Evolutionary conservation across 2,329 filamentous ascomycete species (phyloP).

Genomic region (Ceratocystis alfenasii): DNA sequence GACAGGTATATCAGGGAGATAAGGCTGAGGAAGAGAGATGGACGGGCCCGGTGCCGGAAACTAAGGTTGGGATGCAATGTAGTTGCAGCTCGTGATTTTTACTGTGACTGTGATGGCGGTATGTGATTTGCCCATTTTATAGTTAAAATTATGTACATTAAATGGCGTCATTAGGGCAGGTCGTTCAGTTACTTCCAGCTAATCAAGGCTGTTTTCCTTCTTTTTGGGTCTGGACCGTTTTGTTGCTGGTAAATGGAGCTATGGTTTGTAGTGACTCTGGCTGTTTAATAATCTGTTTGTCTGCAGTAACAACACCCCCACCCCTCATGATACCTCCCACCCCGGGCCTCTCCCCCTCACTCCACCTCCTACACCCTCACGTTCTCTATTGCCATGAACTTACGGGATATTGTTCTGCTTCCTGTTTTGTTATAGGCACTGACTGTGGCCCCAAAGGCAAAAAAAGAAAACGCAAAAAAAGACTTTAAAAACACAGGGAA

Average conservation of each 20-base stretch:
- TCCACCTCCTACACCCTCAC: neutral
- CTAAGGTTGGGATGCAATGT: conserved; percentile 75
- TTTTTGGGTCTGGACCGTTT: neutral
- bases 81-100: conserved; percentile 72
- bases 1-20: conserved; percentile 44
- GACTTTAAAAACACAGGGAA: neutral
- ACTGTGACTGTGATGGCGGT: neutral
- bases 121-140: too few species aligned
- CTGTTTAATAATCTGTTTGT: conserved; percentile 15
- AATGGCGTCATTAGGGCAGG: neutral
- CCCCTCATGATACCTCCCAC: neutral
- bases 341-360: neutral
- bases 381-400: neutral
- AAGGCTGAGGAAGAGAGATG: conserved; percentile 67
- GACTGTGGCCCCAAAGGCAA: conserved; percentile 6
- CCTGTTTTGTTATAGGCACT: conserved; percentile 4
- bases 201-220: neutral
- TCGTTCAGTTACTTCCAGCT: too few species aligned
- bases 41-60: conserved; percentile 71
- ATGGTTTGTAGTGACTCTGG: conserved; percentile 10
- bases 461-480: conserved; percentile 10
- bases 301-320: conserved; percentile 12
- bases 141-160: neutral
- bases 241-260: conserved; percentile 6
- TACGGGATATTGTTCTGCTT: conserved; percentile 3